phyloP scores from a whole-genome alignment of 2,329 filamentous ascomycete genomes.

The Colletotrichum truncatum region DNA sequence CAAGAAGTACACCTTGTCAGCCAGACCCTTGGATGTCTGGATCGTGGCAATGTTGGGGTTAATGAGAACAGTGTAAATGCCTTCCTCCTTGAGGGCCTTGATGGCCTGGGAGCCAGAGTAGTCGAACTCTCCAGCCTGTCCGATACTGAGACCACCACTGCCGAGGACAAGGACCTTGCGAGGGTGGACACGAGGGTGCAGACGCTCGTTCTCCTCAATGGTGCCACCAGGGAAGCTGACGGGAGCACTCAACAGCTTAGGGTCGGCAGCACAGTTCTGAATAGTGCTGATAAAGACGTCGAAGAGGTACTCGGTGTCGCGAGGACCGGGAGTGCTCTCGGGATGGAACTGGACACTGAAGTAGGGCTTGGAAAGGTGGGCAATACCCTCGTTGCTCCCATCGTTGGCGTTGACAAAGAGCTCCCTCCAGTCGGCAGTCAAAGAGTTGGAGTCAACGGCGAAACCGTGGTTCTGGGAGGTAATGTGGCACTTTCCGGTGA shows the following conservation, averaged over 20 bases:
- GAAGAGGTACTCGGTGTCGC: constrained; percentile 96
- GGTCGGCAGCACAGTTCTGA: constrained; percentile 73
- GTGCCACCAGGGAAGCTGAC: constrained; percentile 90
- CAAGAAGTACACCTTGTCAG: constrained; percentile 98
- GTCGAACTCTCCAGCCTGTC: constrained; percentile 97
- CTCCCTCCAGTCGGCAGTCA: constrained; percentile 87
- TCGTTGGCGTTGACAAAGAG: constrained; percentile 99
- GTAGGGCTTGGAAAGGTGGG: constrained; percentile 84
- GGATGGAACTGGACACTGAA: constrained; percentile 99
- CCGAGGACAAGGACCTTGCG: constrained; percentile 97
- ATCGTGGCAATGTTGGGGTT: constrained; percentile 99
- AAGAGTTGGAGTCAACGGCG: constrained; percentile 82
- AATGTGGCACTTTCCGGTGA: constrained; percentile 97
- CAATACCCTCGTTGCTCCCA: constrained; percentile 96
- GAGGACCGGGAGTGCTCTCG: constrained; percentile 93
- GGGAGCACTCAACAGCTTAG: constrained; percentile 73
- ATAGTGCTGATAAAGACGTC: constrained; percentile 95
- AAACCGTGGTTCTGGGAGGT: constrained; percentile 99
- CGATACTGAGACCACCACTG: constrained; percentile 94
- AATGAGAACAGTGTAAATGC: constrained; percentile 97
- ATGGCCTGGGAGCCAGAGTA: constrained; percentile 99
- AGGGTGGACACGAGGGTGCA: constrained; percentile 81
- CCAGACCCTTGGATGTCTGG: constrained; percentile 96
- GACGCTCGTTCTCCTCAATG: constrained; percentile 78
- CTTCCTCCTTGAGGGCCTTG: constrained; percentile 97